Evolutionary conservation across 2,329 filamentous ascomycete species (phyloP), one percentile per base, ranked within the genome.

Genomic region (Cladophialophora immunda): DNA sequence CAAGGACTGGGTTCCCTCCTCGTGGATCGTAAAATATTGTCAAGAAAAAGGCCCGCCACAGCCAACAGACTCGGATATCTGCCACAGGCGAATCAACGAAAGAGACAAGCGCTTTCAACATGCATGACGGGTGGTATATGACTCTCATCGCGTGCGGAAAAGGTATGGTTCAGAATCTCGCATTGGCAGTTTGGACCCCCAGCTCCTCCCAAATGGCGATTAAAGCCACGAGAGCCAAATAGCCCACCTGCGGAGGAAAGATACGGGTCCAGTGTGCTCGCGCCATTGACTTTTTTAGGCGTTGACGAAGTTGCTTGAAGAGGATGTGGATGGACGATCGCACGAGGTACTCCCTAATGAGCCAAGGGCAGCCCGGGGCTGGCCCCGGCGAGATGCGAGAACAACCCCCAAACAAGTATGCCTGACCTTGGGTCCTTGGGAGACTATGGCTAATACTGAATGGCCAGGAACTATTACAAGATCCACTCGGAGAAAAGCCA

Each of bases 181-280:
- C 52, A 66, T 66, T 41, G 19, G 55, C 29, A 36, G 58, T 65
- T 65, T 64, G 52, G 56, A 59, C 59, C 61, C 56, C 52, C 54
- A 55, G 66, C 34, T 19, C 54, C 53, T 29, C 34, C 47, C 34
- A 29, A 57, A 55, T 61, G 56, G 60, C 56, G 62, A 32, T 68
- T 41, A 61, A 61, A 58, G 55, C 61, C 50, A 62, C 59, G 53
- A 66, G 54, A 53, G 57, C 58, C 64, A 62, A 34, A 60, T 66
- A 64, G 64, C 47, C 34, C 53, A 22, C 41, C 30, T 50, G 63
- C 32, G 64, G 38, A 53, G 29, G 53, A 41, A 47, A 41, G 34
- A 27, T 47, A 56, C 63, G 60, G 64, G 63, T 58, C 60, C 60
- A 60, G 34, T 47, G n/a, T 7, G n/a, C 34, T 41, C 41, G 19